Evolutionary conservation across 1,139 yeast genomes (phyloP), one percentile per base, ranked within the genome.

Genomic region (Entelexis paramagnoliae): DNA sequence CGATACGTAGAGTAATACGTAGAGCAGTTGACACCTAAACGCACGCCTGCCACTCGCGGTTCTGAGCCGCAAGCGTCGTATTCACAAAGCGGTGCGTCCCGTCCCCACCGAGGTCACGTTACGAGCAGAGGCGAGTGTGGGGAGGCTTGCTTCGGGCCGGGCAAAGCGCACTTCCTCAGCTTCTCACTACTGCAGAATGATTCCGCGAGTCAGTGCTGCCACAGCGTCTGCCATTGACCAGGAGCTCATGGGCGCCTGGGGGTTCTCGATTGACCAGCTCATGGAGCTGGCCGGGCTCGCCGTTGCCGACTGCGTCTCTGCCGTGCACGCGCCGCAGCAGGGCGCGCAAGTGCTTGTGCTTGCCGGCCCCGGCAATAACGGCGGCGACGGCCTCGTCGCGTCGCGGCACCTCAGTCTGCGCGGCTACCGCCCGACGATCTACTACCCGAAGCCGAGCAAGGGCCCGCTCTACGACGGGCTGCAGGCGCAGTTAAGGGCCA

Each of bases 221-320:
- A 70, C 80, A 0, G 97, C 97, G 0, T 81, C 93, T 0, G 78
- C 76, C 44, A 75, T 91, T 41, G 98, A 91, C 63, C 75, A 75
- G 55, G 95, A 88, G 62, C 74, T 91, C 59, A 91, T 91, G 97
- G 80, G 93, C 9, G 68, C 82, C 0, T 80, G 80, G 2, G 78
- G 91, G 2, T 91, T 83, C 69, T 83, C 96, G 24, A 76, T 91
- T 51, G 96, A 89, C 64, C 98, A 91, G 63, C 70, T 91, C 69
- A 89, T 91, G 98, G 98, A 91, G 68, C 72, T 91, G 48, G 98
- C 98, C 0, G 98, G 98, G 0, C 73, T 89, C 30, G 80, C 96
- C 1, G 96, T 89, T 11, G 96, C 98, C 5, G 87, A 88, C 60
- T 88, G 95, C 0, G 75, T 89, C 1, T 79, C 77, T 62, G 74